Evolutionary conservation across 1,139 yeast genomes (phyloP), one percentile per base, ranked within the genome.

Genomic region (Blastobotrys raffinosifermentans): DNA sequence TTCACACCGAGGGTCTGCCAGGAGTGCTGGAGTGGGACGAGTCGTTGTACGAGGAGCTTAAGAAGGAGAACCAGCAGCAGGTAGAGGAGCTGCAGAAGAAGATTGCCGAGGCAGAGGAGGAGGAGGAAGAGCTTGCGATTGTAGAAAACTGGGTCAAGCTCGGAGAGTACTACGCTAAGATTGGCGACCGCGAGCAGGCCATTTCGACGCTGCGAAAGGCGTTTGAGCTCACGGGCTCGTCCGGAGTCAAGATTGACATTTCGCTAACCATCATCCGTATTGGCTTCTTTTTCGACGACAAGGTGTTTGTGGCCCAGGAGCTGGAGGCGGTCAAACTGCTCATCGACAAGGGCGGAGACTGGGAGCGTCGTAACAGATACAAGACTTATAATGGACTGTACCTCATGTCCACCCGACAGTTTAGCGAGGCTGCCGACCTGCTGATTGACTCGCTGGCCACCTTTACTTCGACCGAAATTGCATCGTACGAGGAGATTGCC

Each of bases 261-360:
- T 68, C 78, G 48, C 72, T 91, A 56, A 77, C 95, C 9, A 75
- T 87, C 51, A 73, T 89, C 13, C 76, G 98, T 56, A 66, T 93
- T 43, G 96, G 94, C 17, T 80, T 87, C 56, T 89, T 91, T 63
- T 91, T 75, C 60, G 78, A 78, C 55, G 96, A 91, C 64, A 80
- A 77, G 55, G 65, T 67, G 10, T 75, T 75, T 49, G 83, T 84
- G 31, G 73, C 79, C 42, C 77, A 79, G 53, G 80, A 81, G 56
- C 72, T 93, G 53, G 94, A 82, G 40, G 80, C 80, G 49, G 77
- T 81, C 27, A 77, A 82, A 55, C 58, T 67, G 30, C 51, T 85
- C 57, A 86, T 91, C 54, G 98, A 91, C 54, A 82, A 86, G 55
- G 98, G 98, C 37, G 98, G 98, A 43, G 99, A 91, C 60, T 91